Base-by-base conservation (phyloP, 2,329 filamentous ascomycete species). In the Colletotrichum cereale region DNA sequence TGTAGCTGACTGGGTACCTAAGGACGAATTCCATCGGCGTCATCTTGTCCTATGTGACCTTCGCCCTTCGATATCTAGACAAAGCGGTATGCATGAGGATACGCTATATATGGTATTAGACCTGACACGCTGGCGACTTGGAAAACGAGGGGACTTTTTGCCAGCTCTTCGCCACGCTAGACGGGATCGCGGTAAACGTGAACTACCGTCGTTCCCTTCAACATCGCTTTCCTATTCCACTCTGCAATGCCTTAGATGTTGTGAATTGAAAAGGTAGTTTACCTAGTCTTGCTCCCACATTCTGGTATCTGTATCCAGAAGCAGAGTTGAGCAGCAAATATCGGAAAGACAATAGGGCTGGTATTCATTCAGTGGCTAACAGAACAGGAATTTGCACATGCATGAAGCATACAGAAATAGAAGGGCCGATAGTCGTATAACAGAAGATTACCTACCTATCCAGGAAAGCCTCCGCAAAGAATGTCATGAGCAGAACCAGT, bases 191-290 rank as follows among this genome's bases (percentile, higher is more conserved):
- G 6, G 68, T 79, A n/a, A 77, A 77, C 52, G 65, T 78, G 24
- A 73, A 75, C 42, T 79, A 79, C 65, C 74, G 79, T 5, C 76
- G 74, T 67, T 77, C 78, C 2, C 77, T 78, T 8, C 77, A 80
- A 40, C 74, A 78, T 61, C 65, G 74, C 10, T 79, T 80, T 36
- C 77, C 78, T 18, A 70, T 77, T 12, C 76, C 77, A 5, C 71
- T 78, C 10, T 63, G 79, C 8, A 79, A 80, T 60, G 73, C 75
- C 11, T 78, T 75, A 48, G 78, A 80, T 55, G 77, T 72, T 24
- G 74, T 76, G 3, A 73, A 74, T 64, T 80, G 78, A 78, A 75
- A 76, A 56, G 5, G 57, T 24, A 55, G 2, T 40, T 40, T 16
- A 50, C 24, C n/a, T 18, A 40, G 1, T 7, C 31, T 29, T 31